Percentiles rank a stretch among this genome's conserved stretches.
Conservation (phyloP, 1,139 yeast species). For the Torulaspora globosa region DNA sequence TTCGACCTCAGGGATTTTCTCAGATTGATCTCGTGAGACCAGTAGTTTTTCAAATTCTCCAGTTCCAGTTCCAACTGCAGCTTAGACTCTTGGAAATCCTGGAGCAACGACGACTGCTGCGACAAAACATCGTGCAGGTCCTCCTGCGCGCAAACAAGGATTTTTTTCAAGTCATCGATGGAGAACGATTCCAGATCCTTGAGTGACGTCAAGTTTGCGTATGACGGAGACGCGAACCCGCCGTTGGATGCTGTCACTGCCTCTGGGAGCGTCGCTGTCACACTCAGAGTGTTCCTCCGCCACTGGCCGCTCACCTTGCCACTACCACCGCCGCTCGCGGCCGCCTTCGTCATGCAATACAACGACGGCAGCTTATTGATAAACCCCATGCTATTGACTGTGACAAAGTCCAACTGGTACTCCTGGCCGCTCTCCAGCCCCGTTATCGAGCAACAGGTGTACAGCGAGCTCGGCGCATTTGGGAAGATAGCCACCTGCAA, state of each 20-base stretch:
- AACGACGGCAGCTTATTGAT: conserved; percentile 46
- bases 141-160: conserved; percentile 35
- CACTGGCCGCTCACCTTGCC: conserved; percentile 18
- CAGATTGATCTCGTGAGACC: conserved; percentile 35
- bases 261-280: conserved; percentile 9
- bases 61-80: conserved; percentile 30
- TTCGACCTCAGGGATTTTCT: conserved; percentile 34
- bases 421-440: conserved; percentile 46
- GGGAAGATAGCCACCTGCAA: conserved; percentile 32
- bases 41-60: conserved; percentile 32
- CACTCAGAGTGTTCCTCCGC: conserved; percentile 26
- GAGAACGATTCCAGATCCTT: conserved; percentile 32
- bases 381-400: conserved; percentile 47
- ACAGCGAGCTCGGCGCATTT: conserved; percentile 29
- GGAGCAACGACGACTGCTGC: conserved; percentile 26
- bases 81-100: conserved; percentile 33
- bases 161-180: conserved; percentile 34
- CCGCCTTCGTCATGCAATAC: conserved; percentile 42
- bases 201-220: conserved; percentile 28
- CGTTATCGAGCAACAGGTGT: conserved; percentile 43
- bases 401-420: conserved; percentile 55
- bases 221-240: conserved; percentile 22
- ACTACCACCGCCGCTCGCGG: not conserved
- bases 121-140: conserved; percentile 35
- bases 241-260: conserved; percentile 1